Conservation (phyloP, 2,329 filamentous ascomycete genomes). For the Colletotrichum sp. region DNA sequence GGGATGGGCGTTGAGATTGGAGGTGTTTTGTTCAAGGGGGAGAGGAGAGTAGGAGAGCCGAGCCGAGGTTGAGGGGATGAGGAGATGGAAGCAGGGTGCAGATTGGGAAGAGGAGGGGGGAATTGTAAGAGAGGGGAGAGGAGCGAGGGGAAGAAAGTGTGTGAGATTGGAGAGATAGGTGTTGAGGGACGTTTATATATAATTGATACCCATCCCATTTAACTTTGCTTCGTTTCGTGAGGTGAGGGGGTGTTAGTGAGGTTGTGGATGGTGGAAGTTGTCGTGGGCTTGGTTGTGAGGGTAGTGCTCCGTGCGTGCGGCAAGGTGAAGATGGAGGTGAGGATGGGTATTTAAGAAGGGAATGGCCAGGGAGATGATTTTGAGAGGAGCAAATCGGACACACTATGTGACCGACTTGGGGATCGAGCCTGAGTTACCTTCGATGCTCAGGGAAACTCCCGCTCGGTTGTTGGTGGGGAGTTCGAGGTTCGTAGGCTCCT, state of each 20-base stretch:
- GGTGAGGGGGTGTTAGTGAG: constrained; percentile 31
- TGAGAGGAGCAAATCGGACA: too few relatives aligned
- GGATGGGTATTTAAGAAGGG: too few relatives aligned
- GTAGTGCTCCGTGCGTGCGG: too few relatives aligned
- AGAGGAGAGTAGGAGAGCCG: background rate
- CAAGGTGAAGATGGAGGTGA: background rate
- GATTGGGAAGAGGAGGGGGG: background rate
- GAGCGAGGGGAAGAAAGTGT: background rate
- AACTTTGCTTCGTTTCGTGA: constrained; percentile 35
- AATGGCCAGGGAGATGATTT: too few relatives aligned
- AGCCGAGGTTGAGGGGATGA: background rate
- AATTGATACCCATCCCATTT: constrained; percentile 27
- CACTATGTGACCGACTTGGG: too few relatives aligned
- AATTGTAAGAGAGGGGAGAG: background rate
- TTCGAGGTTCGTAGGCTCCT: too few relatives aligned
- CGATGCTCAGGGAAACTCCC: too few relatives aligned
- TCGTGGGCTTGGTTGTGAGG: background rate
- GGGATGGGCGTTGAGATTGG: background rate
- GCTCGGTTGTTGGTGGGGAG: too few relatives aligned
- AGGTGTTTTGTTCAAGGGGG: background rate
- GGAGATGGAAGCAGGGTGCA: background rate
- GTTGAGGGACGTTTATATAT: background rate
- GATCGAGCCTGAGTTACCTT: too few relatives aligned
- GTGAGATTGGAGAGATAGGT: background rate
- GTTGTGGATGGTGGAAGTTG: background rate